Evolutionary conservation across 306 rosid species (phyloP).

Genomic region (Casuarina equisetifolia): DNA sequence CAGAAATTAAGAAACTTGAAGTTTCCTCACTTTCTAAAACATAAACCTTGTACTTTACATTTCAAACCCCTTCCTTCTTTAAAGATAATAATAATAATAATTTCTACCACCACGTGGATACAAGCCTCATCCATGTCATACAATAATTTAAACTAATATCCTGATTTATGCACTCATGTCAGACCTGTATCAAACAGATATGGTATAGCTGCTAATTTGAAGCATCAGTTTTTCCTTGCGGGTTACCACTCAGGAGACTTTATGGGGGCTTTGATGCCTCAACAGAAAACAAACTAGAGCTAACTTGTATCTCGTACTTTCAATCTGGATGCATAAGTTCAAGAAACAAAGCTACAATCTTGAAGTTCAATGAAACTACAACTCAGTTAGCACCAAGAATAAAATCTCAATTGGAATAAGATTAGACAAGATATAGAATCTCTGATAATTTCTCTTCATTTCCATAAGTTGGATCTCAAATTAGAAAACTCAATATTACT

Average conservation of each 20-base stretch:
- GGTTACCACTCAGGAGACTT: neutral
- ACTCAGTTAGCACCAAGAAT: no score
- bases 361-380: no score
- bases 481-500: no score
- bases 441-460: no score
- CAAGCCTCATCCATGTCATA: neutral
- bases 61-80: neutral
- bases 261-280: neutral
- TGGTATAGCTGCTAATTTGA: neutral
- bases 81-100: neutral
- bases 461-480: no score
- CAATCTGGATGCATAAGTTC: neutral
- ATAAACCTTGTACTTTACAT: neutral
- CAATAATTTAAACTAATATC: neutral
- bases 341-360: neutral
- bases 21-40: neutral
- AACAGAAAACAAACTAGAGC: neutral
- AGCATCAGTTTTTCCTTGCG: neutral
- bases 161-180: neutral
- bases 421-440: no score
- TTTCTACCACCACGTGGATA: neutral
- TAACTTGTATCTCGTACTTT: neutral
- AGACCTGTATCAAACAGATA: neutral
- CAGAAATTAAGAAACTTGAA: no score
- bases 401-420: no score